Evolutionary conservation across 2,329 filamentous ascomycete genomes (phyloP), one percentile per base, ranked within the genome.

Genomic region (Cladosporium sp.): DNA sequence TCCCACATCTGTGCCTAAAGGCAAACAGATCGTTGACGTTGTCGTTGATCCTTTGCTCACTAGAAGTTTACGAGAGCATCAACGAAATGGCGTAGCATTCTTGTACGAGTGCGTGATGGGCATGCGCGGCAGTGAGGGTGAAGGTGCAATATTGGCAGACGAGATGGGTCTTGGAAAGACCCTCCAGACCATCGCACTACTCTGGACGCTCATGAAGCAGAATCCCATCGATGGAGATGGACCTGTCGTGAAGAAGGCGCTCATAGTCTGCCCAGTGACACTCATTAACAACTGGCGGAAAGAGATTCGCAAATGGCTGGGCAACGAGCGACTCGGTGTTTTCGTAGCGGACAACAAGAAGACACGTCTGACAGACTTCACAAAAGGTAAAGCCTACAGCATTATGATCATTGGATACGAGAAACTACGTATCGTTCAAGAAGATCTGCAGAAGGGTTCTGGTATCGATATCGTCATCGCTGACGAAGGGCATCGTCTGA

Each of bases 91-190:
- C 20, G 85, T 90, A 0, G 77, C 82, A 50, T 90, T 90, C 64
- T 70, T 90, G 42, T 90, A 90, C 65, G 87, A 90, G 71, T 89
- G 87, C 67, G 84, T 90, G 0, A 90, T 90, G 87, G 87, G 87
- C 4, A 81, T 89, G 78, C 79, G 85, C 40, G 74, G 79, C 40
- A 85, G 81, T 60, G 83, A 83, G 64, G 86, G 87, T 1, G 81
- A 87, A 70, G 87, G 87, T 22, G 87, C 86, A 3, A 85, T 90
- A 58, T 75, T 90, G 49, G 87, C 87, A 1, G 87, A 90, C 67
- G 87, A 90, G 64, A 90, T 90, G 87, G 87, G 87, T 0, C 71
- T 90, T 1, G 87, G 87, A 19, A 90, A 90, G 72, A 89, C 87
- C 0, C 68, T 90, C 34, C 87, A 90, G 65, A 89, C 87, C 0